Conservation (phyloP, 768 basidiomycete genomes). For the Agrocybe pediades region DNA sequence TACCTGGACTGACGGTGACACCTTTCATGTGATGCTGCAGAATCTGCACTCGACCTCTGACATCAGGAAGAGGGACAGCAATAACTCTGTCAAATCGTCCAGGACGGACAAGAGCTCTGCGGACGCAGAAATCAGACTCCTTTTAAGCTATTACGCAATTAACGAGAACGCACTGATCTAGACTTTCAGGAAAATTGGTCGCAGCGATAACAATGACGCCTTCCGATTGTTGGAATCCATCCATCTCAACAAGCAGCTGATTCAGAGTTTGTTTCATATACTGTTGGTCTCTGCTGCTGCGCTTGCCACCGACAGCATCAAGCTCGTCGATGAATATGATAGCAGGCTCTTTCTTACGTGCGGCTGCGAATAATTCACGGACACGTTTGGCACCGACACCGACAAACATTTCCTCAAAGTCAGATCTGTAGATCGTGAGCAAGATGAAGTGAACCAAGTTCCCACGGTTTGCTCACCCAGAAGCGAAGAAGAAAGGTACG, state of each 20-base stretch:
- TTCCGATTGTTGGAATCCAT: conserved; percentile 92
- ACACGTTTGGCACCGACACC: conserved; percentile 95
- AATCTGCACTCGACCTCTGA: conserved; percentile 92
- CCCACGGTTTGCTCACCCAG: conserved; percentile 56
- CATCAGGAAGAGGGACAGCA: conserved; percentile 91
- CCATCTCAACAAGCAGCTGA: conserved; percentile 95
- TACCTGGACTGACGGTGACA: conserved; percentile 64
- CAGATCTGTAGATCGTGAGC: conserved; percentile 53
- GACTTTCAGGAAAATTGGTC: conserved; percentile 95
- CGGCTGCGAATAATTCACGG: conserved; percentile 91
- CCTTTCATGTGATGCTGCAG: conserved; percentile 88
- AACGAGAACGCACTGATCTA: conserved; percentile 72
- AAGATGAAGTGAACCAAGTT: background rate
- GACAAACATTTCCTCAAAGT: conserved; percentile 99
- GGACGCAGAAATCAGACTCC: conserved; percentile 5
- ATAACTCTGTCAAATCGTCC: conserved; percentile 96
- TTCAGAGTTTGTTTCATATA: conserved; percentile 96
- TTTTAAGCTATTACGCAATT: conserved; percentile 5
- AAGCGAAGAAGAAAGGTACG: conserved; percentile 96
- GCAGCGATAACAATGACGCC: conserved; percentile 95
- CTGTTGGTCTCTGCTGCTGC: conserved; percentile 80
- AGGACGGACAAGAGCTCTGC: conserved; percentile 90
- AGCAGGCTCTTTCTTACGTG: conserved; percentile 91
- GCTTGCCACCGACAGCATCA: conserved; percentile 91
- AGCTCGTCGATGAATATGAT: conserved; percentile 99